A percentile compares a stretch with the other conserved stretches of the same genome.
Evolutionary conservation across 139 green algal genomes (phyloP).

Genomic region (Astrephomene gubernaculifera): DNA sequence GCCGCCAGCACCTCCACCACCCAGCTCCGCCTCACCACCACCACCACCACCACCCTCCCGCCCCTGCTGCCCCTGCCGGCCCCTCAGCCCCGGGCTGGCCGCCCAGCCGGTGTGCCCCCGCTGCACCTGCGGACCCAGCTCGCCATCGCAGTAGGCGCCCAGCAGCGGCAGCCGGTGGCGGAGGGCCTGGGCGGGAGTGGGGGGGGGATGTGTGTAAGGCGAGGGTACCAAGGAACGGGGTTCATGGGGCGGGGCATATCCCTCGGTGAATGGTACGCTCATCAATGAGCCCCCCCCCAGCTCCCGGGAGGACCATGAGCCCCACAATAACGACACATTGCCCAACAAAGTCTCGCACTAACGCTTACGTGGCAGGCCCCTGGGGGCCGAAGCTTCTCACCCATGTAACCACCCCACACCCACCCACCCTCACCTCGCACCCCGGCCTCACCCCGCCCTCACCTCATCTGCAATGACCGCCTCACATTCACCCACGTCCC

Average conservation of each 20-base stretch:
- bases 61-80: not conserved
- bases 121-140: slow-evolving; percentile 34
- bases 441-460: not conserved
- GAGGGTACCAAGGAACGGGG: not conserved
- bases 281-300: too few relatives aligned
- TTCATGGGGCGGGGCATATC: not conserved
- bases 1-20: not conserved
- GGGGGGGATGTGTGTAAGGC: not conserved
- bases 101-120: slow-evolving; percentile 21
- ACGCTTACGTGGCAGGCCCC: not conserved
- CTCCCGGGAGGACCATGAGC: not conserved
- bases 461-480: slow-evolving; percentile 39
- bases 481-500: too few relatives aligned
- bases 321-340: not conserved
- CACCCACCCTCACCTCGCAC: not conserved
- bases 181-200: slow-evolving; percentile 1
- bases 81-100: not conserved
- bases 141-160: slow-evolving; percentile 38
- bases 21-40: not conserved
- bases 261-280: too few relatives aligned
- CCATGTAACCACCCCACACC: not conserved
- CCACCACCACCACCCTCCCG: not conserved
- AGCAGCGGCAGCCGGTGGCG: slow-evolving; percentile 6
- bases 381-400: not conserved
- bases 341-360: not conserved